Evolutionary conservation across 768 basidiomycete genomes (phyloP).

Genomic region (Rhodocollybia butyracea): DNA sequence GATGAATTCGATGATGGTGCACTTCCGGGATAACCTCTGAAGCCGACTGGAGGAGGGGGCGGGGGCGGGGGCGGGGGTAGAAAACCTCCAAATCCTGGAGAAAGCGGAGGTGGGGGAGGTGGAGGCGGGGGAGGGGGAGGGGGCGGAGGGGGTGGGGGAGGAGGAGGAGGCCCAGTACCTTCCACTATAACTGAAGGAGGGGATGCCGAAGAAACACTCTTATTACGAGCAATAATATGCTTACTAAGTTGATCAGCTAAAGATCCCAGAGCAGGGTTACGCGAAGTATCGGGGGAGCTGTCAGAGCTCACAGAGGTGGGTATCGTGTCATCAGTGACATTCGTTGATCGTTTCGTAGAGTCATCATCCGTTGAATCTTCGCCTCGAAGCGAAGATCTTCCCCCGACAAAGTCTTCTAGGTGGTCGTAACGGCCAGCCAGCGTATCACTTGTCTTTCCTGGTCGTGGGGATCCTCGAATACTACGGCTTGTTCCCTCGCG

Average conservation of each 20-base stretch:
- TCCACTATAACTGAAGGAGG: too few relatives aligned
- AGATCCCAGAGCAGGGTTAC: constrained; percentile 38
- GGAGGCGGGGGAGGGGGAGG: constrained; percentile 11
- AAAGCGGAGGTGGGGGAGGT: constrained; percentile 27
- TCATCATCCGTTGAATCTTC: constrained; percentile 36
- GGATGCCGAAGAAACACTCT: constrained; percentile 29
- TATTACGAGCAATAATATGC: constrained; percentile 51
- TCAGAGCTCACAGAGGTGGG: constrained; percentile 55
- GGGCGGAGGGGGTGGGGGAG: constrained; percentile 32
- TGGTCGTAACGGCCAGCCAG: constrained; percentile 1
- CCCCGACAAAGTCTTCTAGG: not conserved
- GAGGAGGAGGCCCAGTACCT: constrained; percentile 7
- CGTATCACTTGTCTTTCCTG: constrained; percentile 11
- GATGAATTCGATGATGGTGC: constrained; percentile 13
- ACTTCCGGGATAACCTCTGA: constrained; percentile 21
- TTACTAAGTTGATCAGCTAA: constrained; percentile 63
- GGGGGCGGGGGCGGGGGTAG: constrained; percentile 34
- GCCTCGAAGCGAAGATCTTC: not conserved
- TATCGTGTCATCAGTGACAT: constrained; percentile 37
- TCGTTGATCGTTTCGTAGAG: constrained; percentile 30
- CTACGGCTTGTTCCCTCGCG: constrained; percentile 53
- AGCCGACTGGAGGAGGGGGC: constrained; percentile 33
- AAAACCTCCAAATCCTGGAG: constrained; percentile 15
- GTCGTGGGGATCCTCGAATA: constrained; percentile 65
- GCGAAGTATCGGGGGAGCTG: constrained; percentile 33